phyloP scores from a whole-genome alignment of 495 filamentous ascomycete genomes.

The Aspergillus biplanus region DNA sequence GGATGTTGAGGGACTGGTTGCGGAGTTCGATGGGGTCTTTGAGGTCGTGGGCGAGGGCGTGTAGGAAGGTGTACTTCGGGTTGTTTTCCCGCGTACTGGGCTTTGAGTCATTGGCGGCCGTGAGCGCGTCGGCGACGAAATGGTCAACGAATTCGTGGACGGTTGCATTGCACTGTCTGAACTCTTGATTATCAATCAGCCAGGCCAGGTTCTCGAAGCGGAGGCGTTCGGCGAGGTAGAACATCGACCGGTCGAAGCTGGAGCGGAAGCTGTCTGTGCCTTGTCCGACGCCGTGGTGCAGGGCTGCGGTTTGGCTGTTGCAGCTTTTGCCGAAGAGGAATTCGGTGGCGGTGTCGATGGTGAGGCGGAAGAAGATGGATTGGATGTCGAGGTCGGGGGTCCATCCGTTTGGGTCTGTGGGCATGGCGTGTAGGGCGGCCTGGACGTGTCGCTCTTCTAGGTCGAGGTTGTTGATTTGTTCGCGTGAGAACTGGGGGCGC shows the following conservation, averaged over 20 bases:
- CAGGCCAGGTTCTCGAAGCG: not conserved
- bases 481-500: constrained; percentile 43
- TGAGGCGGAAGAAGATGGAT: constrained; percentile 52
- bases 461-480: constrained; percentile 31
- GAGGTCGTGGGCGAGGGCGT: constrained; percentile 3
- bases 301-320: not conserved
- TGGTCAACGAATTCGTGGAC: not conserved
- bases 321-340: constrained; percentile 51
- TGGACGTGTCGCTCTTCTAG: constrained; percentile 53
- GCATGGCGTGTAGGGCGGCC: constrained; percentile 40
- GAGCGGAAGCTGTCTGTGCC: not conserved
- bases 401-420: constrained; percentile 24
- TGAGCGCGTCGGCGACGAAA: not conserved
- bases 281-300: constrained; percentile 29
- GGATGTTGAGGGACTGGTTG: constrained; percentile 30
- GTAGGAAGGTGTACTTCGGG: constrained; percentile 8
- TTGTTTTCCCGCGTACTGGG: not conserved
- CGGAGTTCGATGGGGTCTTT: not conserved
- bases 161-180: not conserved
- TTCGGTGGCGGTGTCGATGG: constrained; percentile 61
- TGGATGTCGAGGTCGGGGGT: constrained; percentile 53
- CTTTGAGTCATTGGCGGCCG: too few species aligned
- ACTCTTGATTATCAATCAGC: not conserved
- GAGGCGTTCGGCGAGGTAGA: not conserved
- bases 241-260: constrained; percentile 24